phyloP scores from a whole-genome alignment of 495 filamentous ascomycete species.

The Aspergillus cavernicola region DNA sequence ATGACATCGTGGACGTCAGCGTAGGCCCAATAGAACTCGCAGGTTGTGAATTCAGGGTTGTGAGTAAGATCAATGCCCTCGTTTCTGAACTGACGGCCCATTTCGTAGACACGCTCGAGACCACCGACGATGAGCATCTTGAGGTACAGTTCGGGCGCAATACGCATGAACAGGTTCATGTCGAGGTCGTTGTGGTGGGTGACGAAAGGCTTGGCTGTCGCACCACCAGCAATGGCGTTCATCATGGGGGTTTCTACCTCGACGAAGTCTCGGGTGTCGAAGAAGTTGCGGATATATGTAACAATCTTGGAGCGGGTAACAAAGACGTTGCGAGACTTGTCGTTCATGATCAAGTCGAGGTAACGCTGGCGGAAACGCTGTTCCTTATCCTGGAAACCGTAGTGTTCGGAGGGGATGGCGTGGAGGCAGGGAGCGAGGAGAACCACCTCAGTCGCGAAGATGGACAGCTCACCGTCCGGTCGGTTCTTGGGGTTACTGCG shows the following conservation, averaged over 20 bases:
- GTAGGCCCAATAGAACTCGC: slow-evolving; percentile 96
- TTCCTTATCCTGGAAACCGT: slow-evolving; percentile 92
- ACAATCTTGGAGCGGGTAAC: slow-evolving; percentile 80
- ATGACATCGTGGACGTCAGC: slow-evolving; percentile 92
- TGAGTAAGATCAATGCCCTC: slow-evolving; percentile 96
- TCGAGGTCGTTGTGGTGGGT: slow-evolving; percentile 94
- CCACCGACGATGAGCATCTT: slow-evolving; percentile 96
- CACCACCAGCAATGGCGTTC: slow-evolving; percentile 91
- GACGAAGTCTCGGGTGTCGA: slow-evolving; percentile 79
- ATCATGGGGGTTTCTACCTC: slow-evolving; percentile 99
- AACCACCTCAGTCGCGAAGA: slow-evolving; percentile 83
- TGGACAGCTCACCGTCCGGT: slow-evolving; percentile 82
- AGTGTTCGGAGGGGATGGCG: slow-evolving; percentile 87
- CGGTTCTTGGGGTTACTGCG: slow-evolving; percentile 86
- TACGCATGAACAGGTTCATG: slow-evolving; percentile 89
- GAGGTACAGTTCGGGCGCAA: slow-evolving; percentile 92
- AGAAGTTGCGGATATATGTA: slow-evolving; percentile 77
- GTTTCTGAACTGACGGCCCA: slow-evolving; percentile 89
- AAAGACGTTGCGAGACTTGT: slow-evolving; percentile 73
- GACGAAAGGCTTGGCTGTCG: slow-evolving; percentile 91
- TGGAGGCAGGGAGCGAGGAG: slow-evolving; percentile 90
- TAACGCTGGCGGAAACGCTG: slow-evolving; percentile 87
- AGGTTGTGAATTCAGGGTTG: slow-evolving; percentile 98
- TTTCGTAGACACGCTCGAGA: slow-evolving; percentile 86
- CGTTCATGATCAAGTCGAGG: slow-evolving; percentile 95